A percentile compares a stretch with the other conserved stretches of the same genome.
Evolutionary conservation across 495 filamentous ascomycete genomes (phyloP).

Genomic region (Hyaloscypha finlandica): DNA sequence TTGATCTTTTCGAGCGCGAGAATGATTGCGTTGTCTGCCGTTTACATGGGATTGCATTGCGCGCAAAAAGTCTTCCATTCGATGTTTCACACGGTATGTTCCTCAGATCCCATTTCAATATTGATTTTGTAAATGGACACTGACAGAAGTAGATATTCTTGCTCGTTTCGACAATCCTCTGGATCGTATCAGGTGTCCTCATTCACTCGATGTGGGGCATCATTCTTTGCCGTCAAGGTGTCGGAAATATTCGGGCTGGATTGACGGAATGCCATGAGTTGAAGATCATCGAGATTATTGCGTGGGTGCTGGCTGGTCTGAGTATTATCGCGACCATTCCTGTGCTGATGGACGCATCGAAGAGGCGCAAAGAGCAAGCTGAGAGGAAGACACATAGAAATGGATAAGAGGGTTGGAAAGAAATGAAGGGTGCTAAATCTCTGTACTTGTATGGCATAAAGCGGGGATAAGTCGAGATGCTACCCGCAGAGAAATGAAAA

Average conservation of each 20-base stretch:
- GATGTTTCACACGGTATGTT: slow-evolving; percentile 25
- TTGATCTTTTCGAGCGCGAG: slow-evolving; percentile 16
- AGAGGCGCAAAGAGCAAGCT: slow-evolving; percentile 11
- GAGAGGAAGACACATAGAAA: not conserved
- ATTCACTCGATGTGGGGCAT: slow-evolving; percentile 23
- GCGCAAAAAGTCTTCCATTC: slow-evolving; percentile 21
- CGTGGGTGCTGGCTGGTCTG: slow-evolving; percentile 15
- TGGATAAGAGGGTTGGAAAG: not conserved
- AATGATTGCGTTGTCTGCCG: slow-evolving; percentile 14
- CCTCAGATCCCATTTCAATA: not conserved
- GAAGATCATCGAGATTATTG: slow-evolving; percentile 27
- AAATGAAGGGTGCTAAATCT: not conserved
- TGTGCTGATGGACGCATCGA: slow-evolving; percentile 15
- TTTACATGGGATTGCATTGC: slow-evolving; percentile 24
- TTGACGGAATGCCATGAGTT: slow-evolving; percentile 23
- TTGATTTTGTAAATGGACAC: not conserved
- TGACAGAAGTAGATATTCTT: slow-evolving; percentile 14
- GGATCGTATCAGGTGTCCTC: slow-evolving; percentile 19
- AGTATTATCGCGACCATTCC: slow-evolving; percentile 18
- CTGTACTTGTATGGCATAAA: not conserved
- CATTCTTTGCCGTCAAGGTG: slow-evolving; percentile 17
- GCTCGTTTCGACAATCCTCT: slow-evolving; percentile 20
- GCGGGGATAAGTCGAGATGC: too few relatives aligned
- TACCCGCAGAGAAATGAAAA: not conserved
- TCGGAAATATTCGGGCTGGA: slow-evolving; percentile 13